Evolutionary conservation across 352 stramenopile genomes (phyloP).

Genomic region (Globisporangium ultimum): DNA sequence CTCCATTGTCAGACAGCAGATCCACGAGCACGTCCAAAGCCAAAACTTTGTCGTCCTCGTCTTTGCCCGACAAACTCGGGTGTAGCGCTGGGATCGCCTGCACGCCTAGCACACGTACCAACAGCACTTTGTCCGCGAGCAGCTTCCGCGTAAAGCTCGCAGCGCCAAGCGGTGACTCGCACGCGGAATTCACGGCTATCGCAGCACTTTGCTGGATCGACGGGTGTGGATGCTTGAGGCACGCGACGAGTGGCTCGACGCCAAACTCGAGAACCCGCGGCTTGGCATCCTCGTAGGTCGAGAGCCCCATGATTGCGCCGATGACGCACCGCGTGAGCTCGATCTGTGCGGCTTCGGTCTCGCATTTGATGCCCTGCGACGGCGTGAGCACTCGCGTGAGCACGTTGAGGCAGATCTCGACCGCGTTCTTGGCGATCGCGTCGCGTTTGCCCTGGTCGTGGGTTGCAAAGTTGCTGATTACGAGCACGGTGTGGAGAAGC

Average conservation of each 20-base stretch:
- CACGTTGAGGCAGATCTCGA: conserved; percentile 54
- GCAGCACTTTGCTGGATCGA: conserved; percentile 46
- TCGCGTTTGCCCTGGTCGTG: conserved; percentile 57
- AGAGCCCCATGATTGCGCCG: conserved; percentile 63
- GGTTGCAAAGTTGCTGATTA: conserved; percentile 49
- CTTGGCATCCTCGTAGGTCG: conserved; percentile 65
- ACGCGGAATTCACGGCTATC: conserved; percentile 63
- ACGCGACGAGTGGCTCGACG: conserved; percentile 59
- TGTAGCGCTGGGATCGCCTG: conserved; percentile 45
- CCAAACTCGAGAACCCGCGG: conserved; percentile 62
- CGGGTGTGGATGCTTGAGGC: conserved; percentile 38
- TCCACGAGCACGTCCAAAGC: conserved; percentile 34
- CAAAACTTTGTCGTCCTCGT: conserved; percentile 43
- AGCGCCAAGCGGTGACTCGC: conserved; percentile 45
- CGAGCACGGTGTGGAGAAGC: conserved; percentile 32
- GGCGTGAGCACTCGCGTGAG: conserved; percentile 45
- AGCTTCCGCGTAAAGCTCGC: conserved; percentile 40
- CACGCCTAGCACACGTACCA: conserved; percentile 55
- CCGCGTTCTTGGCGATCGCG: conserved; percentile 37
- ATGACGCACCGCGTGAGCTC: conserved; percentile 57
- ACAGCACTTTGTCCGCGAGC: conserved; percentile 27
- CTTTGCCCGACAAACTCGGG: conserved; percentile 28
- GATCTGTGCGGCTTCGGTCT: conserved; percentile 27
- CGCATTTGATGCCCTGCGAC: conserved; percentile 28
- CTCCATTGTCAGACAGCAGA: conserved; percentile 23